Percentiles rank a stretch among this genome's conserved stretches.
phyloP scores from a whole-genome alignment of 2,329 filamentous ascomycete genomes.

The Fragosphaeria purpurea region DNA sequence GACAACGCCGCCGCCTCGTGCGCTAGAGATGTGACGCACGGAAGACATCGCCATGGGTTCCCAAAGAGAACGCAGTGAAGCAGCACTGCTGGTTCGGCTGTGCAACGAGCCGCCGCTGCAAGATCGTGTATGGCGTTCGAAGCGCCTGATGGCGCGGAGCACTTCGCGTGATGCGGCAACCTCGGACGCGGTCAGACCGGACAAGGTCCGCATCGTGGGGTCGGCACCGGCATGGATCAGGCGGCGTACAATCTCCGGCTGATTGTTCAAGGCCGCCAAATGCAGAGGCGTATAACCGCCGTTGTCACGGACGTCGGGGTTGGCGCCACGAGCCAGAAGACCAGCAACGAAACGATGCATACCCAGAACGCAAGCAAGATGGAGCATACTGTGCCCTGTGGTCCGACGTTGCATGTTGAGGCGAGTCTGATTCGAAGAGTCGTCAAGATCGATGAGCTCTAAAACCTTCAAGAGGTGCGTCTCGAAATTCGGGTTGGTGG shows the following conservation, averaged over 20 bases:
- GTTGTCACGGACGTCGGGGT: slow-evolving; percentile 63
- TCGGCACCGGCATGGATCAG: slow-evolving; percentile 66
- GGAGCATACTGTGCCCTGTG: slow-evolving; percentile 72
- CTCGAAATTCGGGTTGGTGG: slow-evolving; percentile 44
- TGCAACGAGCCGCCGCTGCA: slow-evolving; percentile 52
- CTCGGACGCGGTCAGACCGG: slow-evolving; percentile 61
- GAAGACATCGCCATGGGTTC: slow-evolving; percentile 30
- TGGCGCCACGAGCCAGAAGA: slow-evolving; percentile 67
- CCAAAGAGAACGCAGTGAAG: slow-evolving; percentile 58
- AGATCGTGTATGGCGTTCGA: slow-evolving; percentile 53
- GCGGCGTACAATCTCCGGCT: slow-evolving; percentile 64
- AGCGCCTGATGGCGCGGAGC: slow-evolving; percentile 50
- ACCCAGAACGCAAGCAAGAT: slow-evolving; percentile 66
- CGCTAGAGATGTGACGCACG: neutral
- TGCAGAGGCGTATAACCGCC: slow-evolving; percentile 77
- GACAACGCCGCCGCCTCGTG: neutral
- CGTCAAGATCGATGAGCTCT: slow-evolving; percentile 70
- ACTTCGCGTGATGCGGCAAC: slow-evolving; percentile 57
- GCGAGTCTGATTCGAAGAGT: slow-evolving; percentile 56
- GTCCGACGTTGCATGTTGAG: slow-evolving; percentile 53
- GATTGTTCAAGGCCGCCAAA: slow-evolving; percentile 66
- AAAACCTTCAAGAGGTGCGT: slow-evolving; percentile 60
- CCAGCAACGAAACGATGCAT: slow-evolving; percentile 67
- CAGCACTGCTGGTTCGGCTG: slow-evolving; percentile 56
- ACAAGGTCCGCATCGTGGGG: slow-evolving; percentile 57